phyloP scores from a whole-genome alignment of 768 basidiomycete genomes.

The Coprinellus micaceus region DNA sequence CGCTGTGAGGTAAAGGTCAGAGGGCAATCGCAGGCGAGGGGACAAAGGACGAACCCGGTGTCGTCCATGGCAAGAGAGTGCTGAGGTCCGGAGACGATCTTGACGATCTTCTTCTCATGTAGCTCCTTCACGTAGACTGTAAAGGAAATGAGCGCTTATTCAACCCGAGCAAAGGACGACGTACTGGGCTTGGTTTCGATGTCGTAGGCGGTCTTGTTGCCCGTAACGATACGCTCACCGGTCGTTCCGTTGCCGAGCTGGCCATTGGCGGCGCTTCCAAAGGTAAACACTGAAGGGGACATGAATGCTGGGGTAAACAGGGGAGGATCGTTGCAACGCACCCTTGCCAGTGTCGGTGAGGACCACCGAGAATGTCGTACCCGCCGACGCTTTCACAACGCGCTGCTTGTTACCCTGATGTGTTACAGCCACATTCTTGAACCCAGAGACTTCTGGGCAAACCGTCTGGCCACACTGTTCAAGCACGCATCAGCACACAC shows the following conservation, averaged over 20 bases:
- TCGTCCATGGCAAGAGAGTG: slow-evolving; percentile 81
- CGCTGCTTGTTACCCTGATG: slow-evolving; percentile 58
- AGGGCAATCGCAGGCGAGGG: neutral
- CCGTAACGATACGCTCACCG: slow-evolving; percentile 85
- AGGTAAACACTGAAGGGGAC: slow-evolving; percentile 64
- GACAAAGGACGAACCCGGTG: slow-evolving; percentile 52
- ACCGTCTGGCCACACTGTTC: slow-evolving; percentile 67
- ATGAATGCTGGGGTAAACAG: neutral
- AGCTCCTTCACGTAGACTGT: slow-evolving; percentile 74
- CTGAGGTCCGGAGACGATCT: slow-evolving; percentile 85
- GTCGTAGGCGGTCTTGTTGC: slow-evolving; percentile 82
- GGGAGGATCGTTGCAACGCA: slow-evolving; percentile 18
- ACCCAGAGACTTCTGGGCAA: slow-evolving; percentile 61
- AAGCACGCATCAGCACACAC: neutral
- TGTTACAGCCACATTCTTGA: slow-evolving; percentile 59
- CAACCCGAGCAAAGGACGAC: slow-evolving; percentile 14
- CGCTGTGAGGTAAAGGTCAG: slow-evolving; percentile 32
- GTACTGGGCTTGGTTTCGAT: slow-evolving; percentile 67
- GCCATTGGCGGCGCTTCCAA: slow-evolving; percentile 90
- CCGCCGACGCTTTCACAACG: slow-evolving; percentile 73
- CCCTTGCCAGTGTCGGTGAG: slow-evolving; percentile 82
- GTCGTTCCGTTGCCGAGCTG: slow-evolving; percentile 92
- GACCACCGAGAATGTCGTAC: slow-evolving; percentile 79
- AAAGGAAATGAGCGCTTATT: neutral
- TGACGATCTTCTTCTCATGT: slow-evolving; percentile 69